Conservation (phyloP, 129 eudicot species). For the Oenanthe sinensis region DNA sequence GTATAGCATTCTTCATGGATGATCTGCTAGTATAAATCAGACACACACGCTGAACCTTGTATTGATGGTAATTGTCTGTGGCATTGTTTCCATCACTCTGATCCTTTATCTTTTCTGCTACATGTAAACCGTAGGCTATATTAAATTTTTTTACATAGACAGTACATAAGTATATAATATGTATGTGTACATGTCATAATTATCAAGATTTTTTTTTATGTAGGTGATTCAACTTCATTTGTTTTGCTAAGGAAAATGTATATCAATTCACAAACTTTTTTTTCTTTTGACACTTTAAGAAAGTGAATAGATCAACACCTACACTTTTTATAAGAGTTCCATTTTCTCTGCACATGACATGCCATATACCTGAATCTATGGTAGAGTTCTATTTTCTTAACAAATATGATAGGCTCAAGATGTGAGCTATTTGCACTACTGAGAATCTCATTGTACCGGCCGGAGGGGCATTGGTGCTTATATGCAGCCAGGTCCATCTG, state of each 20-base stretch:
- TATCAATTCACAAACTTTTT: background rate
- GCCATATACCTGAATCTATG: background rate
- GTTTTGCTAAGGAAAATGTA: background rate
- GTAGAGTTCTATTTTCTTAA: background rate
- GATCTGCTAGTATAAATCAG: background rate
- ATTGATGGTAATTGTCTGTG: constrained; percentile 11
- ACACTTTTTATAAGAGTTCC: background rate
- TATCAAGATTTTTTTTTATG: background rate
- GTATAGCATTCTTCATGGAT: background rate
- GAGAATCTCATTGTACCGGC: background rate
- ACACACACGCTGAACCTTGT: constrained; percentile 4
- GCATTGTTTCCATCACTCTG: constrained; percentile 8
- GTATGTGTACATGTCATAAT: background rate
- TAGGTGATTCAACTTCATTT: background rate
- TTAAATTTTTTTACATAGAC: background rate
- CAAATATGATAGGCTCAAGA: no score
- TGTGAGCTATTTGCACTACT: background rate
- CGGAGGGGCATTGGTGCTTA: background rate
- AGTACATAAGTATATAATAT: background rate
- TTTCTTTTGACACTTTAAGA: no score
- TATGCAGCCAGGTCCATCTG: background rate
- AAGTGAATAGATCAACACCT: background rate
- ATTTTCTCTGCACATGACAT: background rate
- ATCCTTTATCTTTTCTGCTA: constrained; percentile 17
- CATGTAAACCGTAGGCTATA: background rate